Base-by-base conservation (phyloP, 75 land plant species). In the Azolla pinnata region DNA sequence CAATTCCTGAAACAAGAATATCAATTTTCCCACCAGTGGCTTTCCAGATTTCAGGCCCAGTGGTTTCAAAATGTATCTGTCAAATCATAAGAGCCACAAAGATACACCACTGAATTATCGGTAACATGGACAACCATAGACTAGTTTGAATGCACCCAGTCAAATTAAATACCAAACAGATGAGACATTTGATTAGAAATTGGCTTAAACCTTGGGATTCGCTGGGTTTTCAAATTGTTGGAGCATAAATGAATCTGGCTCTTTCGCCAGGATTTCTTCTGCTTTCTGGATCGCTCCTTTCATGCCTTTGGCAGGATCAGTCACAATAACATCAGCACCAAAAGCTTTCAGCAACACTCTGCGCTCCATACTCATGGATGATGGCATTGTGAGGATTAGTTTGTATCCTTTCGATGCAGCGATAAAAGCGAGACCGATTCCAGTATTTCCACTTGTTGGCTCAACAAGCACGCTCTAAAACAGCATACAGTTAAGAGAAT, bases 41-140 rank as follows among this genome's bases (percentile, higher is more conserved):
- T 61, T 83, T 85, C 87, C 87, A 83, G 31, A 83, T 81, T 68
- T 83, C 87, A 44, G 84, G 87, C 50, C 87, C 87, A 25, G 87
- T 83, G 30, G 84, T 77, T 62, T 83, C 81, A 65, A 69, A 83
- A 56, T 83, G 85, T 46, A 74, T 67, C 87, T 83, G 64, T 63
- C 35, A 54, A 14, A 30, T 29, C 1, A 35, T 23, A 4, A 33
- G 21, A 16, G n/a, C n/a, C n/a, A n/a, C n/a, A n/a, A n/a, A n/a
- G n/a, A n/a, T n/a, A n/a, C n/a, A n/a, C n/a, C n/a, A n/a, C n/a
- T n/a, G n/a, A n/a, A n/a, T n/a, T n/a, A n/a, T n/a, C n/a, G n/a
- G n/a, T n/a, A n/a, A n/a, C n/a, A n/a, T n/a, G n/a, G n/a, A n/a
- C n/a, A n/a, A n/a, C n/a, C n/a, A n/a, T n/a, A n/a, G n/a, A n/a